These are phyloP conservation scores for Eutrema yunnanense DNA, from an alignment of 345 rosid genomes.

Conservation along the genomic window DNA sequence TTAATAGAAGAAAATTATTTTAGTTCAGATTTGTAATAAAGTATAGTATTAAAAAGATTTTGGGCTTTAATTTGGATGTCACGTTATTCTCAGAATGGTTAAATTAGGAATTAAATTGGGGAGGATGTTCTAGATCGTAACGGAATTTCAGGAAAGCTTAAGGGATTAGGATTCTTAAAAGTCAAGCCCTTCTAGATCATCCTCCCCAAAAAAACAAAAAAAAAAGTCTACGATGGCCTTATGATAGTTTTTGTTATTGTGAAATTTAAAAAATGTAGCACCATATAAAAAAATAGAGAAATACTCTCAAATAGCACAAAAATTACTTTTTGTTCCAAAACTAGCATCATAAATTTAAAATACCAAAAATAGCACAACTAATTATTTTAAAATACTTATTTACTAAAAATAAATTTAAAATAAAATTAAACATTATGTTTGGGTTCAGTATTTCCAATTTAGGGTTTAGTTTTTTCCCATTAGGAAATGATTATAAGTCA, in stretches of 20 bases:
- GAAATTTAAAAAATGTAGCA: background rate
- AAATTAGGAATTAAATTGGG: background rate
- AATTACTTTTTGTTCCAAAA: no score
- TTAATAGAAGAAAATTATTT: background rate
- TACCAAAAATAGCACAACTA: no score
- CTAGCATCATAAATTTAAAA: no score
- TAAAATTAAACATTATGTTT: no score
- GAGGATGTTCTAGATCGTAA: background rate
- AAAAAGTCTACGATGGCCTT: background rate
- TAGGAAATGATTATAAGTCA: no score
- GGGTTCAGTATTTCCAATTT: no score
- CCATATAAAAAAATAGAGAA: no score
- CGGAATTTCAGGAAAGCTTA: constrained; percentile 1
- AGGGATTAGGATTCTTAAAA: constrained; percentile 3
- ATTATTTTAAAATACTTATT: no score
- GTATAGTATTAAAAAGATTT: background rate
- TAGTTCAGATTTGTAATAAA: background rate
- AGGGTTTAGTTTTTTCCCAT: no score
- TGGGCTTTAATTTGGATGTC: constrained; percentile 3
- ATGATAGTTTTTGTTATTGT: background rate
- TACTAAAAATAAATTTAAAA: no score
- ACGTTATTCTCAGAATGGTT: constrained; percentile 20
- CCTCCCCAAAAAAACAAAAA: background rate
- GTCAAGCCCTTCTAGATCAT: constrained; percentile 30
- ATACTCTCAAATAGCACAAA: no score